A percentile compares a stretch with the other conserved stretches of the same genome.
These are phyloP conservation scores for Boletus tylopilopsis DNA, from an alignment of 768 basidiomycete species.

Conservation along the genomic window DNA sequence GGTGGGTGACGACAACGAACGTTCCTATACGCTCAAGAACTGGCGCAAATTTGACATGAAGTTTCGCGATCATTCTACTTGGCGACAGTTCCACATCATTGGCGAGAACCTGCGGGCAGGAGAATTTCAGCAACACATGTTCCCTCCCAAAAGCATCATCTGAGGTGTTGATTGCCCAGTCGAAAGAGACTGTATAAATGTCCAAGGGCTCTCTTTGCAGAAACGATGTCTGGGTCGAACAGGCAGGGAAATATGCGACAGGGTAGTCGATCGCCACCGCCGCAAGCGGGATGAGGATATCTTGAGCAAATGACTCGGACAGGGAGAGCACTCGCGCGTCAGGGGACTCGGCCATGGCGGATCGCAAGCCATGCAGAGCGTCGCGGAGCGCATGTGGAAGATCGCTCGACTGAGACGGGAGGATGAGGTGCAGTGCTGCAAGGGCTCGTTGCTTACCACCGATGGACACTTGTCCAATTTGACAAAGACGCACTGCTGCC, in stretches of 20 bases:
- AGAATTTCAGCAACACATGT: slow-evolving; percentile 53
- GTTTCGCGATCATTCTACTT: slow-evolving; percentile 23
- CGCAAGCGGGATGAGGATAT: slow-evolving; percentile 47
- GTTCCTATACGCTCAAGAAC: slow-evolving; percentile 27
- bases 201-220: slow-evolving; percentile 47
- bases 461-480: slow-evolving; percentile 13
- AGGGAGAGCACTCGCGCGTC: slow-evolving; percentile 27
- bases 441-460: slow-evolving; percentile 16
- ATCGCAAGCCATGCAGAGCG: slow-evolving; percentile 10
- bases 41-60: slow-evolving; percentile 34
- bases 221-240: slow-evolving; percentile 33
- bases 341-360: slow-evolving; percentile 3
- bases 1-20: slow-evolving; percentile 28
- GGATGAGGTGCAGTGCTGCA: neutral
- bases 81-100: slow-evolving; percentile 14
- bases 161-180: neutral
- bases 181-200: slow-evolving; percentile 39
- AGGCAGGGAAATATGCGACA: slow-evolving; percentile 50
- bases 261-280: slow-evolving; percentile 61
- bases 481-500: slow-evolving; percentile 18
- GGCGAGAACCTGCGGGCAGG: slow-evolving; percentile 42
- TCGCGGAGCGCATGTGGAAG: slow-evolving; percentile 12
- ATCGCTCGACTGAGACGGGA: slow-evolving; percentile 8
- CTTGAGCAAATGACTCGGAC: slow-evolving; percentile 23
- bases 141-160: slow-evolving; percentile 1